Conservation (phyloP, 345 rosid genomes). For the Camelina laxa region DNA sequence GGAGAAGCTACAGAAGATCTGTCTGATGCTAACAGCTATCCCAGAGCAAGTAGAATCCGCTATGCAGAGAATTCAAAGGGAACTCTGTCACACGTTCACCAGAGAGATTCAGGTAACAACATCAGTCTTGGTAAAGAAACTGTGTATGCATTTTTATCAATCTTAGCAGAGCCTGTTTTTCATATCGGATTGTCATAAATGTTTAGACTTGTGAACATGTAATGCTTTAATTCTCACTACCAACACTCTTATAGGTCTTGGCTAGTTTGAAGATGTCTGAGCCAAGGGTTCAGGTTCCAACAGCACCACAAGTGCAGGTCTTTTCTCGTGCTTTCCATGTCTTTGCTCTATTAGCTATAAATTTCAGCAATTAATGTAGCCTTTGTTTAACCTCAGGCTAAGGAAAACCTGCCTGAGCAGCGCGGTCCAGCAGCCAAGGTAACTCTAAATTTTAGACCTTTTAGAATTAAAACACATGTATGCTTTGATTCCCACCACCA, state of each 20-base stretch:
- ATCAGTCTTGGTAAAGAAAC: background rate
- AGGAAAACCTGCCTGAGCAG: constrained; percentile 19
- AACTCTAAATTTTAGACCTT: background rate
- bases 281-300: constrained; percentile 42
- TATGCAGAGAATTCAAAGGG: constrained; percentile 56
- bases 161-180: constrained; percentile 10
- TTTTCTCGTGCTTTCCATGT: constrained; percentile 15
- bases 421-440: constrained; percentile 13
- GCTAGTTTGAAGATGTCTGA: constrained; percentile 43
- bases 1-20: constrained; percentile 61
- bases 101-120: constrained; percentile 67
- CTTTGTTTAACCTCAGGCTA: background rate
- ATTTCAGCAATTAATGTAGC: constrained; percentile 14
- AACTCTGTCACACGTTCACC: constrained; percentile 53
- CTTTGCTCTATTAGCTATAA: background rate
- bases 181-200: background rate
- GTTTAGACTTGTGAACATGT: background rate
- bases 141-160: background rate
- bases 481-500: constrained; percentile 19
- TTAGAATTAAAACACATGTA: background rate
- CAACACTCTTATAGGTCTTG: constrained; percentile 49
- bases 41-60: constrained; percentile 65
- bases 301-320: constrained; percentile 54
- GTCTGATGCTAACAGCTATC: constrained; percentile 53
- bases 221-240: background rate